A percentile compares a stretch with the other conserved stretches of the same genome.
Evolutionary conservation across 2,329 filamentous ascomycete genomes (phyloP).

Genomic region (Fusarium sp.): DNA sequence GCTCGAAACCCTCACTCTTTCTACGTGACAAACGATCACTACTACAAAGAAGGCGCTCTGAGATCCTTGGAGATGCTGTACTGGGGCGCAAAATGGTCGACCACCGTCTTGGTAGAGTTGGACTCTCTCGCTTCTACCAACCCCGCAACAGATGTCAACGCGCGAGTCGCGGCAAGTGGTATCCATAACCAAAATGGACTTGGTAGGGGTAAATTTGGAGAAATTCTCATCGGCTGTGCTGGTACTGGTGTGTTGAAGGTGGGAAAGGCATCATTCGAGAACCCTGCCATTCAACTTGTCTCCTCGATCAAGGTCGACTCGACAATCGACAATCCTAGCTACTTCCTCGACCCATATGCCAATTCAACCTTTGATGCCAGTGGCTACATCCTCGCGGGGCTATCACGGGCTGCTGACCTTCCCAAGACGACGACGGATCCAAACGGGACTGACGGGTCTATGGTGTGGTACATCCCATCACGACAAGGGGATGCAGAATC

Average conservation of each 20-base stretch:
- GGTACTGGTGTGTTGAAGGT: constrained; percentile 62
- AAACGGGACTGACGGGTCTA: constrained; percentile 54
- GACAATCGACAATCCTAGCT: constrained; percentile 68
- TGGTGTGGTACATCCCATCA: constrained; percentile 57
- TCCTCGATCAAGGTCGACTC: constrained; percentile 55
- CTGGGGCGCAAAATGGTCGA: constrained; percentile 60
- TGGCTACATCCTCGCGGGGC: constrained; percentile 64
- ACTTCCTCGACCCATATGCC: constrained; percentile 66
- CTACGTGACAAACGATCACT: constrained; percentile 72
- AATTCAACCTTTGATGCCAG: constrained; percentile 60
- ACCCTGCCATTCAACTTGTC: constrained; percentile 46
- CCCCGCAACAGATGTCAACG: constrained; percentile 44
- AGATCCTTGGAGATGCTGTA: constrained; percentile 62
- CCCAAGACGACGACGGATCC: constrained; percentile 46
- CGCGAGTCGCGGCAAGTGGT: constrained; percentile 56
- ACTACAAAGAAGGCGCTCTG: constrained; percentile 61
- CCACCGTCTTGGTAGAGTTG: constrained; percentile 54
- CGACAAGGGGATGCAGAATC: constrained; percentile 5
- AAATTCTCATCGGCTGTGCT: constrained; percentile 59
- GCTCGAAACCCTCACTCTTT: constrained; percentile 61
- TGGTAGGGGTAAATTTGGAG: constrained; percentile 55
- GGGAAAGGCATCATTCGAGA: constrained; percentile 41
- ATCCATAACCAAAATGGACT: constrained; percentile 70
- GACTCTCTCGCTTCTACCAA: constrained; percentile 51
- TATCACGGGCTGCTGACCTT: constrained; percentile 57